Evolutionary conservation across 257 asterid species (phyloP).

Genomic region (Solanum piurae): DNA sequence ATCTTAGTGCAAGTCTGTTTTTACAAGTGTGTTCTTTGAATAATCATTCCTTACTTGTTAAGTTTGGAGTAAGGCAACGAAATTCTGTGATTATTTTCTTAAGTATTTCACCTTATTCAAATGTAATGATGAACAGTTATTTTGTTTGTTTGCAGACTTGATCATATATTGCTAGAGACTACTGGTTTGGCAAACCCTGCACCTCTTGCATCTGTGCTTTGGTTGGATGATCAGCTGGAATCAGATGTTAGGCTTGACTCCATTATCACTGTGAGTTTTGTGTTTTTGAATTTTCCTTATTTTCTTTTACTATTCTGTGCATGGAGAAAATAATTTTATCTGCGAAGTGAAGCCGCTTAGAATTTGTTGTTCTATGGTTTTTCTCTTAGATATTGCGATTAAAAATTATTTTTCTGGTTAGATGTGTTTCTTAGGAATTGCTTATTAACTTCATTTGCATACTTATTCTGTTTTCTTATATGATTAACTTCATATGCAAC

Average conservation of each 20-base stretch:
- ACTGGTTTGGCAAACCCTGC: slow-evolving; percentile 98
- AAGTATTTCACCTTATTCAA: neutral
- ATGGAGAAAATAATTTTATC: neutral
- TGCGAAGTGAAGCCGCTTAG: neutral
- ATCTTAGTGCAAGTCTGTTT: neutral
- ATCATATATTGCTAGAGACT: slow-evolving; percentile 92
- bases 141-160: slow-evolving; percentile 52
- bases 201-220: slow-evolving; percentile 94
- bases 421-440: neutral
- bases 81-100: neutral
- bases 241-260: slow-evolving; percentile 85
- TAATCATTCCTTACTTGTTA: neutral
- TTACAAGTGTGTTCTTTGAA: neutral
- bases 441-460: neutral
- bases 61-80: neutral
- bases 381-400: neutral
- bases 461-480: neutral
- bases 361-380: neutral
- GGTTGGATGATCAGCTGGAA: slow-evolving; percentile 98
- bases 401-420: neutral
- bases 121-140: neutral
- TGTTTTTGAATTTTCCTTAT: neutral
- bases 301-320: neutral
- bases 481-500: neutral
- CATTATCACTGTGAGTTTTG: slow-evolving; percentile 69